Conservation (phyloP, 2,329 filamentous ascomycete genomes). For the Exophiala bonariae region DNA sequence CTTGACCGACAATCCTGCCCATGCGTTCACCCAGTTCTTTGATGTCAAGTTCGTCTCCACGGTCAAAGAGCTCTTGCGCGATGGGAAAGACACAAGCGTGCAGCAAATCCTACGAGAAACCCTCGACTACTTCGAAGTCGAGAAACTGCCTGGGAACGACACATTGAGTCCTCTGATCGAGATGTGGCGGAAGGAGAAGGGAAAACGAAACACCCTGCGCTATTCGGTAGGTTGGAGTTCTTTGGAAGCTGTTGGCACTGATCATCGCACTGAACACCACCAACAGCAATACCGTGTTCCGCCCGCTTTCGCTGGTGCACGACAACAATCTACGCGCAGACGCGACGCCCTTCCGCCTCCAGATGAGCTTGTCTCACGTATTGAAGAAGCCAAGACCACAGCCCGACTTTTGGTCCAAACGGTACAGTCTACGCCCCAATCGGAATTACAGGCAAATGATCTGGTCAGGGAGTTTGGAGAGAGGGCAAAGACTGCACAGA, state of each 20-base stretch:
- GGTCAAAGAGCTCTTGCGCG: conserved; percentile 71
- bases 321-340: conserved; percentile 39
- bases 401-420: conserved; percentile 91
- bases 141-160: conserved; percentile 69
- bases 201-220: conserved; percentile 52
- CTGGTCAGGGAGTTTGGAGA: conserved; percentile 89
- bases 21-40: conserved; percentile 85
- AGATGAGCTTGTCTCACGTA: conserved; percentile 74
- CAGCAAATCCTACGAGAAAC: conserved; percentile 87
- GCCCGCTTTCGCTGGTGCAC: conserved; percentile 13
- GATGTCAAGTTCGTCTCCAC: conserved; percentile 80
- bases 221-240: conserved; percentile 26
- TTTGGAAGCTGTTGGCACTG: conserved; percentile 12
- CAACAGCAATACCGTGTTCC: conserved; percentile 17
- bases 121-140: conserved; percentile 72
- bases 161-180: conserved; percentile 68
- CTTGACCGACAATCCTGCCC: conserved; percentile 85
- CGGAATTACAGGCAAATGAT: conserved; percentile 78
- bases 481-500: conserved; percentile 76
- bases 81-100: conserved; percentile 71
- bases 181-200: conserved; percentile 91
- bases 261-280: conserved; percentile 26
- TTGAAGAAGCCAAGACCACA: conserved; percentile 88
- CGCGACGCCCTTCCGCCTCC: conserved; percentile 60
- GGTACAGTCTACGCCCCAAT: conserved; percentile 76